Conservation (phyloP, 345 rosid genomes). For the Linum trigynum region DNA sequence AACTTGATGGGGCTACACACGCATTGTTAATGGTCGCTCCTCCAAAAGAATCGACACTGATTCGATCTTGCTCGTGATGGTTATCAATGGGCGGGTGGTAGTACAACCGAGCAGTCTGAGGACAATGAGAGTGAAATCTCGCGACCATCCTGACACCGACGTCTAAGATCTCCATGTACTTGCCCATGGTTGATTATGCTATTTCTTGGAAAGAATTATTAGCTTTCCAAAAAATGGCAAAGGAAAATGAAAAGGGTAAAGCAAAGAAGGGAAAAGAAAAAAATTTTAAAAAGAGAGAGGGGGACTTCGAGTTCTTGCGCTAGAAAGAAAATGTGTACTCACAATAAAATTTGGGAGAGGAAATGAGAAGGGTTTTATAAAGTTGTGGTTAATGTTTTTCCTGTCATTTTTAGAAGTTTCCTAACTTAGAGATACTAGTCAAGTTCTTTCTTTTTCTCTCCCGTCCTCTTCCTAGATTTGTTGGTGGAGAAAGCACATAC, state of each 20-base stretch:
- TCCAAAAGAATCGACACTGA: background rate
- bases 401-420: background rate
- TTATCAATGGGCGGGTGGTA: conserved; percentile 62
- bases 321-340: conserved; percentile 21
- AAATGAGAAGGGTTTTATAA: background rate
- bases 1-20: background rate
- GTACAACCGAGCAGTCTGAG: conserved; percentile 71
- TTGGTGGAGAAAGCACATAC: too few relatives aligned
- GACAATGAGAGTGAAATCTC: conserved; percentile 77
- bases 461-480: background rate
- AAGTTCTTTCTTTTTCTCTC: background rate
- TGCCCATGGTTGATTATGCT: conserved; percentile 34
- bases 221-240: conserved; percentile 1
- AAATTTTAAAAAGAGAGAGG: background rate
- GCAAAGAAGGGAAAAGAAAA: background rate
- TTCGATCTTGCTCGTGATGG: conserved; percentile 2
- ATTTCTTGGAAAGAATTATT: background rate
- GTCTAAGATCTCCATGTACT: conserved; percentile 61
- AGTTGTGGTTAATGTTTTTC: background rate
- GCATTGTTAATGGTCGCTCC: background rate
- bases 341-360: conserved; percentile 11
- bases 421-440: background rate
- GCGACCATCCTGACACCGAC: conserved; percentile 62
- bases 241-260: conserved; percentile 8
- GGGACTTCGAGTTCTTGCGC: background rate